phyloP scores from a whole-genome alignment of 2,329 filamentous ascomycete species.

The Epichloe bromicola region DNA sequence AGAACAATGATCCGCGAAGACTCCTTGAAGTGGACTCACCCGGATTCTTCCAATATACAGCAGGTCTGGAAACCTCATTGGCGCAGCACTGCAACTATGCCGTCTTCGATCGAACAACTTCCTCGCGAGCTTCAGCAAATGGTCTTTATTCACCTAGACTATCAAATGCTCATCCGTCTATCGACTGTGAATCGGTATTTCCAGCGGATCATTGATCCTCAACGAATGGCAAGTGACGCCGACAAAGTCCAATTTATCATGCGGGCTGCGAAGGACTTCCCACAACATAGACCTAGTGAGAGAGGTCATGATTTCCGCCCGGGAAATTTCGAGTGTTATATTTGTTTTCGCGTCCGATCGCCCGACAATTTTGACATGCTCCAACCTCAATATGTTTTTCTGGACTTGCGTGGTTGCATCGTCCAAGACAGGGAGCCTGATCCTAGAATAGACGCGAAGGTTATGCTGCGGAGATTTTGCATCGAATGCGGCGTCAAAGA shows the following conservation, averaged over 20 bases:
- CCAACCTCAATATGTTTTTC: constrained; percentile 19
- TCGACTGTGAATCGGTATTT: constrained; percentile 24
- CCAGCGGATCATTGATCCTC: constrained; percentile 20
- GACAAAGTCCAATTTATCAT: constrained; percentile 29
- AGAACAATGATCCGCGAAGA: not conserved
- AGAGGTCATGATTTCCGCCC: constrained; percentile 24
- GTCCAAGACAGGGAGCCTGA: constrained; percentile 17
- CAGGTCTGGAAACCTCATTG: constrained; percentile 3
- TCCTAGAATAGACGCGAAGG: constrained; percentile 14
- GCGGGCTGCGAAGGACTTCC: constrained; percentile 27
- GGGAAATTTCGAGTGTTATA: constrained; percentile 29
- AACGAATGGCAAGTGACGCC: constrained; percentile 18
- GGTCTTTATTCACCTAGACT: constrained; percentile 24
- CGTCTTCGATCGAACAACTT: constrained; percentile 20
- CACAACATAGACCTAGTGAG: constrained; percentile 25
- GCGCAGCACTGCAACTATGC: constrained; percentile 6
- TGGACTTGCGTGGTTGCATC: constrained; percentile 19
- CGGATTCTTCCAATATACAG: not conserved
- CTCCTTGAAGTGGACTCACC: constrained; percentile 6
- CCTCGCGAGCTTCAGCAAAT: constrained; percentile 21
- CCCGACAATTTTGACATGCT: constrained; percentile 26
- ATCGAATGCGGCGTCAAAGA: constrained; percentile 27
- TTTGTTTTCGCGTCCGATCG: constrained; percentile 27
- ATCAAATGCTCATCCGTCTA: constrained; percentile 27
- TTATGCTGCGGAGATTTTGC: constrained; percentile 26